A percentile compares a stretch with the other conserved stretches of the same genome.
These are phyloP conservation scores for Eremomyces bilateralis DNA, from an alignment of 495 filamentous ascomycete species.

Conservation along the genomic window DNA sequence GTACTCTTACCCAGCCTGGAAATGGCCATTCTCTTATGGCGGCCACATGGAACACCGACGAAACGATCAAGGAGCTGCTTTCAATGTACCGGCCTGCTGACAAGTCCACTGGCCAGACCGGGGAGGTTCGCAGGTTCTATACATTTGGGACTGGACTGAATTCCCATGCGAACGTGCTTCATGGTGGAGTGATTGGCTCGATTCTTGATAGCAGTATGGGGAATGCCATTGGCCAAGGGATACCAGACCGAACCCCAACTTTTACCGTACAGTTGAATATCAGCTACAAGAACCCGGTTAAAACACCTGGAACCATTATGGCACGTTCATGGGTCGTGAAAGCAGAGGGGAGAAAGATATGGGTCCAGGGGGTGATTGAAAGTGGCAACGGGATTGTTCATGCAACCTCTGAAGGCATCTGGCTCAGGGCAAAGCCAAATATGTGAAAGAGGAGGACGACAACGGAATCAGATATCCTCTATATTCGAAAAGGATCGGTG, in stretches of 20 bases:
- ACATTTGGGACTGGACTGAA: conserved; percentile 2
- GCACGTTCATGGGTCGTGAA: neutral
- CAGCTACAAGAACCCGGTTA: conserved; percentile 2
- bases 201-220: conserved; percentile 2
- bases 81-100: neutral
- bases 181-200: conserved; percentile 1
- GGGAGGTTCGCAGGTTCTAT: conserved; percentile 2
- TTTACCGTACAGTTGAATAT: conserved; percentile 4
- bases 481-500: too few relatives aligned
- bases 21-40: conserved; percentile 1
- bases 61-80: conserved; percentile 1
- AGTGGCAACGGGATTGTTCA: conserved; percentile 1
- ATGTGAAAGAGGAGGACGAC: too few relatives aligned
- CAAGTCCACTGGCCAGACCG: neutral
- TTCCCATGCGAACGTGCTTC: conserved; percentile 1
- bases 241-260: neutral
- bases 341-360: conserved; percentile 1
- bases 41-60: conserved; percentile 2
- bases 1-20: conserved; percentile 1
- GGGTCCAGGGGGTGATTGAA: conserved; percentile 1
- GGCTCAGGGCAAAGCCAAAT: conserved; percentile 1
- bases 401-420: conserved; percentile 1
- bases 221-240: neutral
- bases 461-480: too few relatives aligned
- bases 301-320: conserved; percentile 2